phyloP scores from a whole-genome alignment of 805 yeast genomes.

The Torulaspora delbrueckii region DNA sequence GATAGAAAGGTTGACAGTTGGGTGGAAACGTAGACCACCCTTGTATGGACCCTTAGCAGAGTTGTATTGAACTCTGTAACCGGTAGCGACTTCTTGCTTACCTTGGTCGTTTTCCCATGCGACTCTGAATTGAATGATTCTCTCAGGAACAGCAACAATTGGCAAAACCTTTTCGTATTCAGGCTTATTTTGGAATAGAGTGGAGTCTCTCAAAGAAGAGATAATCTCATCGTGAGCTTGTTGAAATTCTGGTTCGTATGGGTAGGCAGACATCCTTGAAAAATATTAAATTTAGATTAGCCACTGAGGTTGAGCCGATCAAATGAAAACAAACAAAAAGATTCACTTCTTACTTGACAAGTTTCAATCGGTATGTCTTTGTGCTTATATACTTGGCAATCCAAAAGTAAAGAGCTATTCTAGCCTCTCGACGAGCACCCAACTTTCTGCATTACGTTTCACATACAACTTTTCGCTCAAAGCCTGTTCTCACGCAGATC shows the following conservation, averaged over 20 bases:
- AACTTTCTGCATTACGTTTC: not conserved
- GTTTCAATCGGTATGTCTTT: not conserved
- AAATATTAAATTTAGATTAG: not conserved
- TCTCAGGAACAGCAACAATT: conserved; percentile 91
- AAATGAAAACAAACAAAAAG: not conserved
- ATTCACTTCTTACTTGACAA: not conserved
- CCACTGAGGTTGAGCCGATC: not conserved
- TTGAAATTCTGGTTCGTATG: conserved; percentile 91
- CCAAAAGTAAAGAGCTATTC: not conserved
- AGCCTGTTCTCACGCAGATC: not conserved
- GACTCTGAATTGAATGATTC: conserved; percentile 95
- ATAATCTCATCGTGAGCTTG: conserved; percentile 96
- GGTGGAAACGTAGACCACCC: conserved; percentile 98
- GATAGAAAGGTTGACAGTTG: conserved; percentile 90
- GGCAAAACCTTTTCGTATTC: conserved; percentile 83
- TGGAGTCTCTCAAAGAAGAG: conserved; percentile 84
- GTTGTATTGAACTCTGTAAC: conserved; percentile 98
- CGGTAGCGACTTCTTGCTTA: conserved; percentile 87
- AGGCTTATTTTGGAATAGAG: conserved; percentile 84
- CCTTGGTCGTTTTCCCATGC: conserved; percentile 97
- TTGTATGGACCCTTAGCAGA: conserved; percentile 98
- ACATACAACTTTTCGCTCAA: not conserved
- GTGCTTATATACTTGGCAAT: not conserved
- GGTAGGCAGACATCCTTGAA: conserved; percentile 13
- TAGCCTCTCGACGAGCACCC: not conserved